Evolutionary conservation across 2,329 filamentous ascomycete genomes (phyloP), one percentile per base, ranked within the genome.

Genomic region (Sordariomycetes sp.): DNA sequence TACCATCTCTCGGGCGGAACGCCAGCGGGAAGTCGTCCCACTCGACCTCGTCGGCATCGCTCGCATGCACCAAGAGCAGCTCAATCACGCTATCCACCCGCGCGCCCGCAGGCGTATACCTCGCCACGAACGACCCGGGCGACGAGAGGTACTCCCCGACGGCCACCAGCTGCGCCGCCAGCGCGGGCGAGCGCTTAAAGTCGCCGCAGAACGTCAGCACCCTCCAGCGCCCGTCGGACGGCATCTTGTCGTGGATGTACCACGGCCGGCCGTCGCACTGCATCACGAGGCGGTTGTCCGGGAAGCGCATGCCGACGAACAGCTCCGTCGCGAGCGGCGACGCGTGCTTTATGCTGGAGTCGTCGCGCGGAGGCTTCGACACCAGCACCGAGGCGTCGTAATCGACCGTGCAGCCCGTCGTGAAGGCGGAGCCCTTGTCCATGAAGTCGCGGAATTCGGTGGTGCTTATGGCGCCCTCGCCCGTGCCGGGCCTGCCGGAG

Each of bases 131-230:
- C 7, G n/a, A 64, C 60, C 1, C 43, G 57, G 35, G 51, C 16
- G 40, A 43, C 40, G 40, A 43, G 40, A 43, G 18, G 40, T 43
- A 43, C 8, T 43, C 11, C 18, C 40, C 40, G 4, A 43, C 40
- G 7, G 40, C 40, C 25, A 76, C 66, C 3, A 83, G 69, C 3
- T 75, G 72, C 0, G 67, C 62, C 59, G 74, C 74, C 59, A 82
- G 79, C 1, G 60, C 57, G 0, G 70, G 14, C 10, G 40, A 43
- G 0, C 71, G 62, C 2, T 72, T 69, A 2, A 89, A 69, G 61
- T 86, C 73, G 1, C 85, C 86, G 0, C 82, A 76, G 62, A 89
- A 88, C 1, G 88, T 70, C 1, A 86, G 67, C 32, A 87, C 65
- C 7, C 82, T 72, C 67, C 82, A 86, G 1, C 77, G 73, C 1